Evolutionary conservation across 208 protist species (phyloP).

Genomic region (Angomonas deanei): DNA sequence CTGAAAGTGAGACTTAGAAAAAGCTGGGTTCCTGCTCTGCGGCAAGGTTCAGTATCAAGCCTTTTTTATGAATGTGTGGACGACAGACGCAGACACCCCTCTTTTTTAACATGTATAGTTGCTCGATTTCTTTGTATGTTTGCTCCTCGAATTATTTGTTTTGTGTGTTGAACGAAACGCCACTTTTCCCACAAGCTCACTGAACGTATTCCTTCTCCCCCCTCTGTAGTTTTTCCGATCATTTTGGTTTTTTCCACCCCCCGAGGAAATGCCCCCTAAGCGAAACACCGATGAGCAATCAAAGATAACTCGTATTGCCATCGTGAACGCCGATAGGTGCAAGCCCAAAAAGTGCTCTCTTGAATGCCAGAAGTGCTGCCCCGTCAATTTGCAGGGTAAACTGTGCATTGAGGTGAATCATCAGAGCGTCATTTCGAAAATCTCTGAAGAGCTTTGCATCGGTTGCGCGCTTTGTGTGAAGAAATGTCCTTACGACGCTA

Average conservation of each 20-base stretch:
- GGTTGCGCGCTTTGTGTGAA: constrained; percentile 99
- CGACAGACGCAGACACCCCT: constrained; percentile 7
- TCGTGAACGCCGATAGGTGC: constrained; percentile 98
- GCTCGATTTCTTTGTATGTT: constrained; percentile 10
- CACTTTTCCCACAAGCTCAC: constrained; percentile 2
- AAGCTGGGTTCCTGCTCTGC: constrained; percentile 32
- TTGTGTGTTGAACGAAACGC: no score
- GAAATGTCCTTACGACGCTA: constrained; percentile 99
- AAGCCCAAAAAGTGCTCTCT: constrained; percentile 99
- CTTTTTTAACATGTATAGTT: constrained; percentile 14
- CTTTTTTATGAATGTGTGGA: constrained; percentile 8
- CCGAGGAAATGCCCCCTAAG: constrained; percentile 57
- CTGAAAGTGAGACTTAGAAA: constrained; percentile 29
- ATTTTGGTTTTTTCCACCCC: neutral
- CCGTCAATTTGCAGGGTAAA: constrained; percentile 97
- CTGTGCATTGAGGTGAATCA: constrained; percentile 99
- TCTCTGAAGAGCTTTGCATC: constrained; percentile 99
- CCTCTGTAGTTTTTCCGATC: neutral
- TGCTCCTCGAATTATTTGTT: constrained; percentile 4
- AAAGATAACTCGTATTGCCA: constrained; percentile 98
- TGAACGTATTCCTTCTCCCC: neutral
- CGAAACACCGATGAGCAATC: constrained; percentile 83
- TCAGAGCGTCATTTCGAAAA: constrained; percentile 91
- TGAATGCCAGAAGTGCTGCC: constrained; percentile 99
- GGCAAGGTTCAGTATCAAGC: constrained; percentile 24